phyloP scores from a whole-genome alignment of 2,329 filamentous ascomycete genomes.

The Chaetomium olivaceum region DNA sequence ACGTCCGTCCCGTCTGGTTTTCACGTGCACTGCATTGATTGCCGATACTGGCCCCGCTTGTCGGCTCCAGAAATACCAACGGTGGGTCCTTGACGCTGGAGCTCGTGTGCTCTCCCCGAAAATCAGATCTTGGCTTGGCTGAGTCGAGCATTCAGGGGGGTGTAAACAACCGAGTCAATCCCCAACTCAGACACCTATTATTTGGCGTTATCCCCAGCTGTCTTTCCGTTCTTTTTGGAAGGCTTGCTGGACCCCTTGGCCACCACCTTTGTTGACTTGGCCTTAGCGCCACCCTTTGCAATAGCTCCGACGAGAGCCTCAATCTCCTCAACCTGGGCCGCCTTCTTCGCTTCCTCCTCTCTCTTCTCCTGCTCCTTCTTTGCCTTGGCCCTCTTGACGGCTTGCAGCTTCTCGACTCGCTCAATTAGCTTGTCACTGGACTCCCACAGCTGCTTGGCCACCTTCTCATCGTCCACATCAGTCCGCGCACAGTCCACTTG shows the following conservation, averaged over 20 bases:
- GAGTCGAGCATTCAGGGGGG: background rate
- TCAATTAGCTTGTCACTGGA: constrained; percentile 84
- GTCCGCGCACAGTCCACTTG: constrained; percentile 69
- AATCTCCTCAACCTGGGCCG: constrained; percentile 42
- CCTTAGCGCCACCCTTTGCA: constrained; percentile 42
- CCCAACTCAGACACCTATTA: background rate
- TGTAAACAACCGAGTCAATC: constrained; percentile 9
- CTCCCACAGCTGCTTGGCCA: constrained; percentile 87
- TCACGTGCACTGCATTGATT: constrained; percentile 16
- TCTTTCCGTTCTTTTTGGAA: constrained; percentile 24
- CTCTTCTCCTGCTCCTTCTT: constrained; percentile 42
- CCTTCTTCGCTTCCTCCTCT: constrained; percentile 40
- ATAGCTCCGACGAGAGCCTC: constrained; percentile 47
- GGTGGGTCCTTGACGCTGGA: constrained; percentile 1
- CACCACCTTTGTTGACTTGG: constrained; percentile 35
- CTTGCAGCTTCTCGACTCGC: constrained; percentile 75
- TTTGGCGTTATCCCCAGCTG: constrained; percentile 9
- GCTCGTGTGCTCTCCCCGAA: constrained; percentile 15
- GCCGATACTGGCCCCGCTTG: constrained; percentile 24
- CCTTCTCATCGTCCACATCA: constrained; percentile 75
- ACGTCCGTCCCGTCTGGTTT: background rate
- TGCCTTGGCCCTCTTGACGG: constrained; percentile 52
- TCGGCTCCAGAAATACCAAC: constrained; percentile 10
- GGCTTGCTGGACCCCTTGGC: constrained; percentile 37
- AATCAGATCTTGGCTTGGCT: background rate